A percentile compares a stretch with the other conserved stretches of the same genome.
These are phyloP conservation scores for Paramarasmius palmivorus DNA, from an alignment of 1,284 basidiomycete species.

Conservation along the genomic window DNA sequence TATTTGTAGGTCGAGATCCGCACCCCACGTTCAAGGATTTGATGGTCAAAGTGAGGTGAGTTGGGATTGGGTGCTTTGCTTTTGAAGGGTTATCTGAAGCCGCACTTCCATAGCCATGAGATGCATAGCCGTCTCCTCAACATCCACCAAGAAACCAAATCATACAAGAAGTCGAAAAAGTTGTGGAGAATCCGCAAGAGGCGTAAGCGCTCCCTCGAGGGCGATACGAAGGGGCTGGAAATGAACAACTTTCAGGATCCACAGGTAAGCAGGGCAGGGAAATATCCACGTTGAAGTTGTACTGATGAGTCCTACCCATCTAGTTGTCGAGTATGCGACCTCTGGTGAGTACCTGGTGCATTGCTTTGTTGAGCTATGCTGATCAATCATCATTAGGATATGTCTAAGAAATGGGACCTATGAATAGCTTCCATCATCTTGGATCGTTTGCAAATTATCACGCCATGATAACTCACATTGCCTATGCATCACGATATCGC, in stretches of 20 bases:
- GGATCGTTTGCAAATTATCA: too few relatives aligned
- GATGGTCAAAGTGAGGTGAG: conserved; percentile 24
- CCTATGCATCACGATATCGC: too few relatives aligned
- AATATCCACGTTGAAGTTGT: too few relatives aligned
- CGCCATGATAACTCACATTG: too few relatives aligned
- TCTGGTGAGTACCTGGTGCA: too few relatives aligned
- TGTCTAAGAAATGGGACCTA: too few relatives aligned
- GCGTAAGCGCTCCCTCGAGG: neutral
- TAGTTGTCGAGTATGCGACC: too few relatives aligned
- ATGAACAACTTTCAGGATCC: conserved; percentile 18
- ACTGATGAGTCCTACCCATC: too few relatives aligned
- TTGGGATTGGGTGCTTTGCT: neutral
- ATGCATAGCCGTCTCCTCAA: conserved; percentile 9
- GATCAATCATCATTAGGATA: too few relatives aligned
- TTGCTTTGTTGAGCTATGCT: too few relatives aligned
- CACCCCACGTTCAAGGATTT: conserved; percentile 24
- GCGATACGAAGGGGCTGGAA: conserved; percentile 11
- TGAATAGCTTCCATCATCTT: too few relatives aligned
- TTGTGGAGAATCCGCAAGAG: conserved; percentile 1
- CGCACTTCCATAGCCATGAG: conserved; percentile 7
- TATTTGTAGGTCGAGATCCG: conserved; percentile 16
- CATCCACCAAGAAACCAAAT: conserved; percentile 12
- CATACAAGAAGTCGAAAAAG: conserved; percentile 8
- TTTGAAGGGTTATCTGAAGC: too few relatives aligned
- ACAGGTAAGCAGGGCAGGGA: conserved; percentile 13